Evolutionary conservation across 1,284 basidiomycete species (phyloP), one percentile per base, ranked within the genome.

Genomic region (Pascua guehoae): DNA sequence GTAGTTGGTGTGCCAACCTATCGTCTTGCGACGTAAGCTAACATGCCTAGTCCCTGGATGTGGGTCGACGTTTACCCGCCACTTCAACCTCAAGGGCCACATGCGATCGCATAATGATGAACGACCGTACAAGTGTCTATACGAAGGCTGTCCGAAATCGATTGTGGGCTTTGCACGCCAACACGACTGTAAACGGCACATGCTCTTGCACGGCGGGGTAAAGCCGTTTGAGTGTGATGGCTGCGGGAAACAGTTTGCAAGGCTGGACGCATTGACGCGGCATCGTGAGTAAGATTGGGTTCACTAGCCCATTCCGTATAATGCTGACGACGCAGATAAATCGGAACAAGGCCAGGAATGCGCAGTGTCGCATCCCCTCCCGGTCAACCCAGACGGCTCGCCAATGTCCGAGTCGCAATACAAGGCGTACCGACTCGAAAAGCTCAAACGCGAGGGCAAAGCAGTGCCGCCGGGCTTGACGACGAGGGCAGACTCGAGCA

Each of bases 31-130:
- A 36, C 37, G 1, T 14, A 8, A 8, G 39, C 54, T 55, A 18
- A 55, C 54, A 32, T 32, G 24, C 18, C 12, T 18, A 66, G 91
- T 97, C 10, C 91, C 92, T 12, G 93, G 91, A 12, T 97, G 93
- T 78, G 90, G 89, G 49, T 93, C 90, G 78, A 95, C 93, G 5
- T 97, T 94, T 76, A 95, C 91, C 83, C 84, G 77, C 37, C 78
- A 79, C 66, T 80, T 80, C 74, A 81, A 81, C 59, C 58, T 80
- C 57, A 74, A 80, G 86, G 93, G 94, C 51, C 94, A 97, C 79
- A 76, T 97, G 65, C 85, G 93, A 66, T 95, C 92, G n/a, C 93
- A 97, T 75, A 95, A 92, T 32, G 92, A 95, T 74, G 91, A 96
- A 77, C 82, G 91, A 57, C 93, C 93, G 40, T 97, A 91, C 78